phyloP scores from a whole-genome alignment of 2,329 filamentous ascomycete genomes.

The Fusarium decemcellulare region DNA sequence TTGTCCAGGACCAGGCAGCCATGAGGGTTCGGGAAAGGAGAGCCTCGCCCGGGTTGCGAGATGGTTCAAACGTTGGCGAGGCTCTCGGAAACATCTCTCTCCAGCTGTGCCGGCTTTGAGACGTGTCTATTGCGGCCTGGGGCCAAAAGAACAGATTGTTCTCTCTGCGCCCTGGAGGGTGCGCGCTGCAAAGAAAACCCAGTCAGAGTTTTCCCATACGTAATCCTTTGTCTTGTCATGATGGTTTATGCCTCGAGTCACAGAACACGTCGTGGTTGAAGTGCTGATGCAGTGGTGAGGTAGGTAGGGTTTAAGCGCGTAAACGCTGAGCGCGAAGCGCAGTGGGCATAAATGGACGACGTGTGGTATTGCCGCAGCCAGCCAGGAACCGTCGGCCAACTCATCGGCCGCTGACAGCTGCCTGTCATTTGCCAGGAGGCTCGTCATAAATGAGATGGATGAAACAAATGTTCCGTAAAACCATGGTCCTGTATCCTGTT shows the following conservation, averaged over 20 bases:
- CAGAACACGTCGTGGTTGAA: slow-evolving; percentile 6
- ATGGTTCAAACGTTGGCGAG: slow-evolving; percentile 14
- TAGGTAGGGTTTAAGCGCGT: slow-evolving; percentile 26
- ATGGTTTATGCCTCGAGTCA: slow-evolving; percentile 19
- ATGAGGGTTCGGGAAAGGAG: slow-evolving; percentile 1
- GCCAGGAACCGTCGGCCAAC: slow-evolving; percentile 13
- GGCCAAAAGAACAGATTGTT: slow-evolving; percentile 17
- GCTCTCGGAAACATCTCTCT: slow-evolving; percentile 30
- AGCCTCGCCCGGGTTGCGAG: background rate
- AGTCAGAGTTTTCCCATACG: slow-evolving; percentile 14
- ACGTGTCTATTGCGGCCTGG: slow-evolving; percentile 28
- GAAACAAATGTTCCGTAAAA: slow-evolving; percentile 2
- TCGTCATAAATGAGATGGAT: background rate
- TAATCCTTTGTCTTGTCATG: slow-evolving; percentile 11
- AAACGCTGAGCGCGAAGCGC: slow-evolving; percentile 15
- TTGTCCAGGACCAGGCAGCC: slow-evolving; percentile 1
- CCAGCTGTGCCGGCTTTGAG: slow-evolving; percentile 21
- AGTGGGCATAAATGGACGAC: slow-evolving; percentile 25
- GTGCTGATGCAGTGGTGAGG: background rate
- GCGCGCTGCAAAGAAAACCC: slow-evolving; percentile 24
- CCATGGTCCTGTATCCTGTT: background rate
- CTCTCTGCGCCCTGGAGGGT: slow-evolving; percentile 32
- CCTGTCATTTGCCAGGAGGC: slow-evolving; percentile 15
- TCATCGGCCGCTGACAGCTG: slow-evolving; percentile 1
- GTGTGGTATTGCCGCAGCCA: slow-evolving; percentile 1